Evolutionary conservation across 2,329 filamentous ascomycete genomes (phyloP), one percentile per base, ranked within the genome.

Genomic region (Paecilomyces fulvus): DNA sequence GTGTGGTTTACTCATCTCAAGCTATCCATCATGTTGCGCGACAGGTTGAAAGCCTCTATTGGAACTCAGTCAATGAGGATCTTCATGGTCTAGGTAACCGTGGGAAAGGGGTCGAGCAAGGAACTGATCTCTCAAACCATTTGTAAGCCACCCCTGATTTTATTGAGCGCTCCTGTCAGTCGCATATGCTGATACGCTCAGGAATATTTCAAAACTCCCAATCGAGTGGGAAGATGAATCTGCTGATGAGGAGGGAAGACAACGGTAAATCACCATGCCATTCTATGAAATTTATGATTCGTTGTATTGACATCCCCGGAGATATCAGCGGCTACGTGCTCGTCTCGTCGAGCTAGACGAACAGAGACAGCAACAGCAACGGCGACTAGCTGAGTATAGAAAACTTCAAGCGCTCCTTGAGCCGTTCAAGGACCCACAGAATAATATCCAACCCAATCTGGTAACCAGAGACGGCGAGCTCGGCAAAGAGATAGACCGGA

Each of bases 21-120:
- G 80, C 80, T 43, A 77, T 79, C 54, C 77, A 81, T 52, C 79
- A 82, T 68, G 74, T 82, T 53, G 79, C 80, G 20, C 77, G 80
- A 59, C 79, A 83, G 64, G 80, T 83, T 59, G 77, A 81, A 62
- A 73, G 71, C 23, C 66, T 82, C 25, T 82, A 83, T 64, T 82
- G 79, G 79, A 72, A 76, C n/a, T 68, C 75, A 0, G 75, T 78
- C 30, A 73, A 68, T 12, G 71, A 71, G 21, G 72, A 70, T 17
- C 60, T 64, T 8, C 65, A 63, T 14, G 64, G 57, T 31, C 60
- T 60, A 51, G 59, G 58, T 31, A 57, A 63, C 2, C 60, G 67
- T 33, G 60, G 60, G 43, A 66, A 60, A 17, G 67, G 67, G 1
- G 62, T 77, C 11, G 73, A 74, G 51, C 70, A 66, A 55, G 72